These are phyloP conservation scores for Candida sithepensis DNA, from an alignment of 805 yeast genomes.

Conservation along the genomic window DNA sequence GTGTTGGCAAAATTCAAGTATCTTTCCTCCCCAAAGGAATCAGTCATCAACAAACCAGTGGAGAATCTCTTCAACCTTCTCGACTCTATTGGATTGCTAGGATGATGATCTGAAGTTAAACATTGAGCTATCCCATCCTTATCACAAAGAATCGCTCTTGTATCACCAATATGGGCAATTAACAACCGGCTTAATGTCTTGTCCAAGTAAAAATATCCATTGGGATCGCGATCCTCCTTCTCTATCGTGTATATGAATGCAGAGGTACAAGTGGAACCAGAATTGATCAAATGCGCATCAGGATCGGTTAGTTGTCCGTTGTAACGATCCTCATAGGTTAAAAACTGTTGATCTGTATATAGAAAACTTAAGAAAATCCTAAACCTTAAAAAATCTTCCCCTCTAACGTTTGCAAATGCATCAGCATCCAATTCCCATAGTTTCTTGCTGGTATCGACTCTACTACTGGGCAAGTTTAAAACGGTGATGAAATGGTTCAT, in stretches of 20 bases:
- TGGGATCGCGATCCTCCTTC: conserved; percentile 25
- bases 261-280: conserved; percentile 37
- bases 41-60: conserved; percentile 67
- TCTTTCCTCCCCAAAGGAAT: conserved; percentile 90
- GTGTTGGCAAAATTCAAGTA: conserved; percentile 83
- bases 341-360: conserved; percentile 60
- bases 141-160: conserved; percentile 84
- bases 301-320: conserved; percentile 8
- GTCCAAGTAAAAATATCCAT: conserved; percentile 58
- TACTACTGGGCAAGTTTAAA: conserved; percentile 15
- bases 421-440: conserved; percentile 6
- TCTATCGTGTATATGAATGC: conserved; percentile 29
- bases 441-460: conserved; percentile 3
- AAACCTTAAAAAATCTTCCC: conserved; percentile 54
- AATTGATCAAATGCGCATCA: conserved; percentile 17
- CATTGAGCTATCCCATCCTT: conserved; percentile 73
- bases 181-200: conserved; percentile 62
- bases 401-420: conserved; percentile 14
- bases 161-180: conserved; percentile 91
- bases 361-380: conserved; percentile 64
- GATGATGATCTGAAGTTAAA: conserved; percentile 81
- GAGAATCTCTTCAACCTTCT: conserved; percentile 63
- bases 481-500: conserved; percentile 19
- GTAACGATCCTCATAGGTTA: conserved; percentile 30
- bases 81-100: conserved; percentile 76